Percentiles rank a stretch among this genome's conserved stretches.
phyloP scores from a whole-genome alignment of 2,329 filamentous ascomycete genomes.

The Phaeosphaeria sp. region DNA sequence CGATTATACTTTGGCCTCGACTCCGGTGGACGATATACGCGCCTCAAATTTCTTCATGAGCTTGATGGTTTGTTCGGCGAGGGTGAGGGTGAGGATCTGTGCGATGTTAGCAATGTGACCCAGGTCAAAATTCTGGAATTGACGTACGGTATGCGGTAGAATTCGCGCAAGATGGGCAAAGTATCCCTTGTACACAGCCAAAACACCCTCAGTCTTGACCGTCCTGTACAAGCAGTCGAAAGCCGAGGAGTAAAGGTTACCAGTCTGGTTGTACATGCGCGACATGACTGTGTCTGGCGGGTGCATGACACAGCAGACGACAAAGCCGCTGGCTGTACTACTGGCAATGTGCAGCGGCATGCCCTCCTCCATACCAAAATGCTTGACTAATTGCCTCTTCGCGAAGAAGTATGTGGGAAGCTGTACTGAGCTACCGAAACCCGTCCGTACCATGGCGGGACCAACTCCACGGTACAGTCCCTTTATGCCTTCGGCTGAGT shows the following conservation, averaged over 20 bases:
- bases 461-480: slow-evolving; percentile 90
- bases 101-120: slow-evolving; percentile 9
- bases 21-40: slow-evolving; percentile 56
- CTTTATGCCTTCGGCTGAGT: slow-evolving; percentile 73
- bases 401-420: slow-evolving; percentile 98
- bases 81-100: slow-evolving; percentile 83
- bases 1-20: slow-evolving; percentile 55
- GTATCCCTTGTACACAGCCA: slow-evolving; percentile 98
- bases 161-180: slow-evolving; percentile 93
- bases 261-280: slow-evolving; percentile 97
- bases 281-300: slow-evolving; percentile 99
- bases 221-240: slow-evolving; percentile 94
- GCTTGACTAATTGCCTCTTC: slow-evolving; percentile 81
- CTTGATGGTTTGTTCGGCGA: slow-evolving; percentile 98
- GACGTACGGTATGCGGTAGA: slow-evolving; percentile 80
- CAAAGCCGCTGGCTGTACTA: slow-evolving; percentile 89
- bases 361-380: slow-evolving; percentile 89
- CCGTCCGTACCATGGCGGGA: slow-evolving; percentile 94
- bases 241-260: slow-evolving; percentile 92
- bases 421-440: slow-evolving; percentile 94
- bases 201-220: slow-evolving; percentile 83
- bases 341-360: slow-evolving; percentile 86
- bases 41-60: slow-evolving; percentile 80
- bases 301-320: slow-evolving; percentile 98
- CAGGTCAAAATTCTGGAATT: not conserved